Evolutionary conservation across 2,329 filamentous ascomycete species (phyloP).

Genomic region (Cucurbitaria berberidis): DNA sequence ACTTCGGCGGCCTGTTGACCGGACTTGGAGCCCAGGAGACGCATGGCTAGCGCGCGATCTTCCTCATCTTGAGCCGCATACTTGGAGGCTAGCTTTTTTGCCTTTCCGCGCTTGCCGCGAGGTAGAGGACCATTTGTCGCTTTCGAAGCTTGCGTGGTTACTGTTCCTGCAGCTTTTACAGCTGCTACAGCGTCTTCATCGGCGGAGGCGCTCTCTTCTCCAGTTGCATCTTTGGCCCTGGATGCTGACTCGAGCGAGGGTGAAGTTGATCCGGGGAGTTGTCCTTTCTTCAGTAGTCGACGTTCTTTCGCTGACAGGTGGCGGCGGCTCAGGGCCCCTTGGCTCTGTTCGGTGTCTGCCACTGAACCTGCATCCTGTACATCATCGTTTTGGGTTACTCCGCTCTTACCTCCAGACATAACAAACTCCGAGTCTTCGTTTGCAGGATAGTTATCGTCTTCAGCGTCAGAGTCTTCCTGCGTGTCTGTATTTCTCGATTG

Average conservation of each 20-base stretch:
- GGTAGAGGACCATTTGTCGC: constrained; percentile 44
- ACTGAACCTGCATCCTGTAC: constrained; percentile 34
- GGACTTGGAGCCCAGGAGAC: constrained; percentile 80
- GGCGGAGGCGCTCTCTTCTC: constrained; percentile 42
- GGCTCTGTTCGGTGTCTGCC: constrained; percentile 36
- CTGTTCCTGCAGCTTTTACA: constrained; percentile 32
- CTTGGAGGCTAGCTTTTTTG: constrained; percentile 85
- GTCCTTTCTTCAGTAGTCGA: constrained; percentile 48
- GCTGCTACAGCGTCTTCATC: constrained; percentile 23
- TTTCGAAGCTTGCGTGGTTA: constrained; percentile 37
- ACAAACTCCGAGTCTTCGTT: constrained; percentile 6
- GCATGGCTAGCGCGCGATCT: constrained; percentile 82
- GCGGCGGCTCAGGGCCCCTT: constrained; percentile 30
- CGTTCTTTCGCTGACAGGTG: constrained; percentile 50
- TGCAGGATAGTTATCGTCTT: constrained; percentile 26
- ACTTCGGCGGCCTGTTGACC: constrained; percentile 70
- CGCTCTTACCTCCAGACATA: constrained; percentile 20
- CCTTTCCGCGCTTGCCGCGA: constrained; percentile 80
- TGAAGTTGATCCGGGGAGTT: constrained; percentile 22
- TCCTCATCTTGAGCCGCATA: constrained; percentile 96
- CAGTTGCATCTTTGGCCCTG: constrained; percentile 20
- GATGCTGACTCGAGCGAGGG: constrained; percentile 19
- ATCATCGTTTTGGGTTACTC: constrained; percentile 10
- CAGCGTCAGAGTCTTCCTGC: constrained; percentile 27
- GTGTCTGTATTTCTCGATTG: constrained; percentile 34